phyloP scores from a whole-genome alignment of 1,139 yeast genomes.

The Suhomyces wounanorum region DNA sequence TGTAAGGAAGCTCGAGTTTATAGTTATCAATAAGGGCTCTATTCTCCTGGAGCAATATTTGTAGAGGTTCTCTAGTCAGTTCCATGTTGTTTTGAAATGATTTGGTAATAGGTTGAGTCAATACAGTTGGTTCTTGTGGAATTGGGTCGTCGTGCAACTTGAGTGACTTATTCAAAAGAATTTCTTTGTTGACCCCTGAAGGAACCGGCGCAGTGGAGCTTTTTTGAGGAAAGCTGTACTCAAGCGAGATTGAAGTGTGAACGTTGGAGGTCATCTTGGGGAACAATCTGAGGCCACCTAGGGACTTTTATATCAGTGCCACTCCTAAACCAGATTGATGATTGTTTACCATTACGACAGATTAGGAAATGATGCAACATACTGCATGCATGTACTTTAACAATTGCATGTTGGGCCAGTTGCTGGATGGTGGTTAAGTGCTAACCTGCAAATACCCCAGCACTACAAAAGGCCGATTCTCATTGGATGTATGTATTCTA shows the following conservation, averaged over 20 bases:
- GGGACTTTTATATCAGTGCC: constrained; percentile 2
- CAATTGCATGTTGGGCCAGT: no score
- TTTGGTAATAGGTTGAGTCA: constrained; percentile 18
- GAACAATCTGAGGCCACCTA: neutral
- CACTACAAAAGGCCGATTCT: constrained; percentile 1
- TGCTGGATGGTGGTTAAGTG: no score
- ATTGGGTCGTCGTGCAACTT: constrained; percentile 24
- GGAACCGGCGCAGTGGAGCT: neutral
- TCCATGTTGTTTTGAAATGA: constrained; percentile 8
- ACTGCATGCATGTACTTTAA: neutral
- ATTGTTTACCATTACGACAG: constrained; percentile 10
- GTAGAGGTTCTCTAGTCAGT: constrained; percentile 30
- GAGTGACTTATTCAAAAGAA: constrained; percentile 26
- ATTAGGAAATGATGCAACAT: constrained; percentile 8
- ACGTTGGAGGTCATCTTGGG: constrained; percentile 14
- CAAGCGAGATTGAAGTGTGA: constrained; percentile 21
- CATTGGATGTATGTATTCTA: constrained; percentile 8
- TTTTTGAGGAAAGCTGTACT: constrained; percentile 26
- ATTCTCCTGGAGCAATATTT: constrained; percentile 28
- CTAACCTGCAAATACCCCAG: no score
- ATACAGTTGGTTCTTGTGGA: constrained; percentile 16
- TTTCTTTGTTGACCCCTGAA: constrained; percentile 20
- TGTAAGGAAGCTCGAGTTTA: constrained; percentile 23
- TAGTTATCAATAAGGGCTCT: constrained; percentile 21
- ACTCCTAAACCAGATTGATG: constrained; percentile 6